Percentiles rank a stretch among this genome's conserved stretches.
These are phyloP conservation scores for Creolimax fragrantissima DNA, from an alignment of 78 protist species.

Conservation along the genomic window DNA sequence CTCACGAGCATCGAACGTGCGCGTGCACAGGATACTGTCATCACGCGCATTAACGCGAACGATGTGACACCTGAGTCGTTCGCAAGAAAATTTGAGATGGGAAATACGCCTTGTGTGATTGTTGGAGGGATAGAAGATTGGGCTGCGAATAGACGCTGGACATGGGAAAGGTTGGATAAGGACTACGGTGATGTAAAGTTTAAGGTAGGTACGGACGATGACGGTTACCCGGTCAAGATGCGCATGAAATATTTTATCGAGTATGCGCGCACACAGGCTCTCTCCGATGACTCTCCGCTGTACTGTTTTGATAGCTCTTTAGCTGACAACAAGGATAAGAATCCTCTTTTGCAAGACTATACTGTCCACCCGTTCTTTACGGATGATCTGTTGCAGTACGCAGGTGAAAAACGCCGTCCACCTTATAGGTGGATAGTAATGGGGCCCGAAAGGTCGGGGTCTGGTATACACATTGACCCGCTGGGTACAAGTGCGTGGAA, in stretches of 20 bases:
- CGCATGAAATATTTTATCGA: neutral
- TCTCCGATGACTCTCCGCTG: slow-evolving; percentile 49
- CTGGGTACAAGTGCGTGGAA: slow-evolving; percentile 58
- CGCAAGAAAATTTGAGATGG: neutral
- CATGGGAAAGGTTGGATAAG: neutral
- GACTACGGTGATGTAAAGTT: neutral
- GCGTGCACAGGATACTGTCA: neutral
- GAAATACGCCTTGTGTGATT: neutral
- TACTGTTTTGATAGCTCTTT: slow-evolving; percentile 49
- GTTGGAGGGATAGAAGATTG: neutral
- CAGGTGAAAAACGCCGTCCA: slow-evolving; percentile 27
- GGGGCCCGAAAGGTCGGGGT: slow-evolving; percentile 48
- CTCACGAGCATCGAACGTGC: neutral
- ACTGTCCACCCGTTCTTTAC: slow-evolving; percentile 15
- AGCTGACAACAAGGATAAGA: neutral
- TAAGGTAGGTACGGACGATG: neutral
- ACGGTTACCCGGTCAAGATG: slow-evolving; percentile 19
- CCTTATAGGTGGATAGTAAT: slow-evolving; percentile 50
- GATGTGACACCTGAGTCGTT: neutral
- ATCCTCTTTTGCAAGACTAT: slow-evolving; percentile 7
- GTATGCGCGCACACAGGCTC: neutral
- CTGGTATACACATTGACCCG: slow-evolving; percentile 53
- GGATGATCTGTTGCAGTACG: slow-evolving; percentile 35
- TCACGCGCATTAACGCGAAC: neutral
- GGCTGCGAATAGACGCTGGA: neutral